Conservation (phyloP, 2,329 filamentous ascomycete genomes). For the Talaromyces sp. region DNA sequence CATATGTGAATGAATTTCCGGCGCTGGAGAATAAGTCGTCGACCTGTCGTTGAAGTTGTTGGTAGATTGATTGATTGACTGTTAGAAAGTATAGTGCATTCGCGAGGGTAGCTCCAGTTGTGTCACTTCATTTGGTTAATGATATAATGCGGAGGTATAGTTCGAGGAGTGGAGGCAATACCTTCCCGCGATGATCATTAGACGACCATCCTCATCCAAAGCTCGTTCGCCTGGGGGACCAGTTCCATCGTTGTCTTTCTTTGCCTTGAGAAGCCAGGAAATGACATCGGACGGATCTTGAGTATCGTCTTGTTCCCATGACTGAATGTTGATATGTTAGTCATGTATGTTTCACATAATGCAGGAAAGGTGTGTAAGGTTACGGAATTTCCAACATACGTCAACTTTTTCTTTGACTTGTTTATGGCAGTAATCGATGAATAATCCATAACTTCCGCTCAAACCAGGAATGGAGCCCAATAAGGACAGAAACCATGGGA, state of each 20-base stretch:
- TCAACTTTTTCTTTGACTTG: slow-evolving; percentile 33
- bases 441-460: slow-evolving; percentile 10
- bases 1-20: slow-evolving; percentile 11
- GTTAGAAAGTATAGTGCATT: slow-evolving; percentile 33
- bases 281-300: slow-evolving; percentile 21
- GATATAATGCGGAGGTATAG: not conserved
- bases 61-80: slow-evolving; percentile 28
- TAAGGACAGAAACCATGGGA: slow-evolving; percentile 26
- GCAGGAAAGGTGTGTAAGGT: not conserved
- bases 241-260: slow-evolving; percentile 17
- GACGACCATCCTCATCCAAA: slow-evolving; percentile 19
- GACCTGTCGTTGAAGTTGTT: slow-evolving; percentile 32
- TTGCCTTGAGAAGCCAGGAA: slow-evolving; percentile 22
- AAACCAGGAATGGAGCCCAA: slow-evolving; percentile 14
- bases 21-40: slow-evolving; percentile 27
- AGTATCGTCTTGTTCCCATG: slow-evolving; percentile 28
- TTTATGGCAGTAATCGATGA: slow-evolving; percentile 25
- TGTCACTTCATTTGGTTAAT: slow-evolving; percentile 30
- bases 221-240: slow-evolving; percentile 18
- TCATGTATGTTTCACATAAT: not conserved
- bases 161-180: not conserved
- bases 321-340: not conserved
- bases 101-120: slow-evolving; percentile 32
- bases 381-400: slow-evolving; percentile 19
- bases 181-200: slow-evolving; percentile 21